phyloP scores from a whole-genome alignment of 805 yeast genomes.

The Ogataea siamensis region DNA sequence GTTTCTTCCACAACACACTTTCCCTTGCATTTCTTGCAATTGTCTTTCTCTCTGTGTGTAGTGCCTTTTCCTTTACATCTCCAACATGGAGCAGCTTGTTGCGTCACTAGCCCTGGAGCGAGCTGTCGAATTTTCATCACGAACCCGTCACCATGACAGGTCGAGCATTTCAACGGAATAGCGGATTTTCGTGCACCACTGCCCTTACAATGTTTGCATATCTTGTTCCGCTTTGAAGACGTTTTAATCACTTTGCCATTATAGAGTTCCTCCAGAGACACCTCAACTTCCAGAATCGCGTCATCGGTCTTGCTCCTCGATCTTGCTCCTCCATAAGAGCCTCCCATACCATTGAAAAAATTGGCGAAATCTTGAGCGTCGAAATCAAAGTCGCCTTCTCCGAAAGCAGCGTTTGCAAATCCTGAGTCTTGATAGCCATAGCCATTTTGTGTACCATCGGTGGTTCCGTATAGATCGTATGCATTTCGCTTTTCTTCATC shows the following conservation, averaged over 20 bases:
- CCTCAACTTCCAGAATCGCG: slow-evolving; percentile 61
- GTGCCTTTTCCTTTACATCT: slow-evolving; percentile 73
- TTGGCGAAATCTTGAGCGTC: slow-evolving; percentile 75
- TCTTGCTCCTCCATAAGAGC: slow-evolving; percentile 20
- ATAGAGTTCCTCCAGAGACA: slow-evolving; percentile 71
- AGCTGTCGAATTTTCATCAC: slow-evolving; percentile 58
- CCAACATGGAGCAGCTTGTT: slow-evolving; percentile 58
- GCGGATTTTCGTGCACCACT: slow-evolving; percentile 69
- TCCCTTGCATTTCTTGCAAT: slow-evolving; percentile 78
- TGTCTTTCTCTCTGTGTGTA: slow-evolving; percentile 58
- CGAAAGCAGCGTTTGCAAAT: slow-evolving; percentile 46
- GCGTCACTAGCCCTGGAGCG: slow-evolving; percentile 74
- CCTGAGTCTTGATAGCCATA: slow-evolving; percentile 38
- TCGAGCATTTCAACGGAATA: slow-evolving; percentile 50
- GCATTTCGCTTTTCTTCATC: slow-evolving; percentile 62
- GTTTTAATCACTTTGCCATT: slow-evolving; percentile 79
- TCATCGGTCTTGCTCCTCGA: slow-evolving; percentile 50
- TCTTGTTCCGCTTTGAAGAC: slow-evolving; percentile 64
- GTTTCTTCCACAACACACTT: slow-evolving; percentile 57
- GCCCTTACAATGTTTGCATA: slow-evolving; percentile 76
- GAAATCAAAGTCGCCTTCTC: slow-evolving; percentile 43
- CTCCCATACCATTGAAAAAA: slow-evolving; percentile 50
- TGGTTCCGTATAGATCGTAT: slow-evolving; percentile 57
- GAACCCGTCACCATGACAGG: slow-evolving; percentile 73
- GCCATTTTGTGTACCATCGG: slow-evolving; percentile 35